Evolutionary conservation across 192 early-diverging fungal genomes (phyloP).

Genomic region (Coemansia javaensis): DNA sequence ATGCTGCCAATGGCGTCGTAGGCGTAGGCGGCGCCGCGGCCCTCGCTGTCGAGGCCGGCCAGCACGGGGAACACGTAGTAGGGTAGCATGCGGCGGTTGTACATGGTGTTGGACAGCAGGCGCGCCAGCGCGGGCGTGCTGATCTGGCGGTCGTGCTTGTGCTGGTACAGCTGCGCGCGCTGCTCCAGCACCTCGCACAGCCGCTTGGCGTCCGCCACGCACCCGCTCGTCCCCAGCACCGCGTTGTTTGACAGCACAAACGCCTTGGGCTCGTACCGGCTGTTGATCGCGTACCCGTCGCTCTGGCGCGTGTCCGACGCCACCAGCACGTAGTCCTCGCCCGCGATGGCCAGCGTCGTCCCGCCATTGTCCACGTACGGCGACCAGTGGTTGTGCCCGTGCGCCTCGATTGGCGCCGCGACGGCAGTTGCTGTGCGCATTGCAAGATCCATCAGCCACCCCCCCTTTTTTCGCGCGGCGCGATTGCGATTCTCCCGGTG

Average conservation of each 20-base stretch:
- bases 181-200: slow-evolving; percentile 79
- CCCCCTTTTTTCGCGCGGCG: too few species aligned
- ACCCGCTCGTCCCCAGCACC: slow-evolving; percentile 81
- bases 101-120: slow-evolving; percentile 89
- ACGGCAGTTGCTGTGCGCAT: slow-evolving; percentile 4
- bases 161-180: slow-evolving; percentile 87
- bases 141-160: slow-evolving; percentile 89
- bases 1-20: slow-evolving; percentile 94
- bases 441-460: slow-evolving; percentile 37
- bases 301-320: slow-evolving; percentile 96
- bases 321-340: slow-evolving; percentile 86
- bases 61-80: slow-evolving; percentile 89
- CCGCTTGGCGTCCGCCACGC: slow-evolving; percentile 82
- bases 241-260: slow-evolving; percentile 80
- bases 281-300: slow-evolving; percentile 85
- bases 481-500: too few species aligned
- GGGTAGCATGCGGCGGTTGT: slow-evolving; percentile 92
- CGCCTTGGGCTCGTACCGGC: slow-evolving; percentile 88
- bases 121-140: slow-evolving; percentile 81
- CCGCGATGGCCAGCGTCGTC: slow-evolving; percentile 87
- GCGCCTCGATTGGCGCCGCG: slow-evolving; percentile 20
- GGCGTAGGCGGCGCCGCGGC: slow-evolving; percentile 82
- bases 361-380: slow-evolving; percentile 92
- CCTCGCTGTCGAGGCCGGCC: slow-evolving; percentile 85
- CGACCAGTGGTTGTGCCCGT: slow-evolving; percentile 61